These are phyloP conservation scores for Trichosporon ovoides DNA, from an alignment of 1,284 basidiomycete genomes.

Conservation along the genomic window DNA sequence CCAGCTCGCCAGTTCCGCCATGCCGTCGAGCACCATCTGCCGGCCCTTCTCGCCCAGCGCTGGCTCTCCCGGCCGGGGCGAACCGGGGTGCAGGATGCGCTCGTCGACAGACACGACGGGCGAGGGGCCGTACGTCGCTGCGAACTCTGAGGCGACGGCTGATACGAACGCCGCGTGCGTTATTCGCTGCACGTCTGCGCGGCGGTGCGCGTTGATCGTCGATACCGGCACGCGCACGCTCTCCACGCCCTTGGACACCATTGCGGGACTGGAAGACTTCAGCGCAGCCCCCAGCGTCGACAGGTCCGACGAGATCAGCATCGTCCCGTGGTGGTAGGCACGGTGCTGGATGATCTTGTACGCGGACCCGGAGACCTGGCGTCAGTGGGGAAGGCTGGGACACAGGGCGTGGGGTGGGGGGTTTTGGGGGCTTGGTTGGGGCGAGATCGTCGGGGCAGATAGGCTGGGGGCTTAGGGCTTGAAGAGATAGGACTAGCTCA, in stretches of 20 bases:
- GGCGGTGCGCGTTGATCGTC: constrained; percentile 62
- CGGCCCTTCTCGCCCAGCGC: constrained; percentile 53
- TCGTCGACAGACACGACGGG: neutral
- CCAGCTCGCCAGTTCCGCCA: constrained; percentile 75
- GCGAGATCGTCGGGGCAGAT: too few species aligned
- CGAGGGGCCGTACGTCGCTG: constrained; percentile 54
- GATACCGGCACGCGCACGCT: constrained; percentile 84
- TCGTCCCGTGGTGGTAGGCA: constrained; percentile 98
- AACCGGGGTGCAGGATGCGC: neutral
- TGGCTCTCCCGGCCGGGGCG: constrained; percentile 48
- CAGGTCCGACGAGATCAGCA: constrained; percentile 82
- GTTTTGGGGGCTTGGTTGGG: too few species aligned
- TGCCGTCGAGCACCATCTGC: constrained; percentile 60
- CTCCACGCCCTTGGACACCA: constrained; percentile 78
- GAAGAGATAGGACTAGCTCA: too few species aligned
- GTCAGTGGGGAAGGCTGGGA: too few species aligned
- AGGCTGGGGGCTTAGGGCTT: too few species aligned
- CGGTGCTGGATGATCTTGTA: constrained; percentile 90
- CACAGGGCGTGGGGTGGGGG: too few species aligned
- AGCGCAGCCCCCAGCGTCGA: constrained; percentile 67
- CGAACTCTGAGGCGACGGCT: constrained; percentile 69
- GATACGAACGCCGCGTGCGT: constrained; percentile 67
- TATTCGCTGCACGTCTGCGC: constrained; percentile 37
- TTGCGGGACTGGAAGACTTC: constrained; percentile 60
- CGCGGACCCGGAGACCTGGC: constrained; percentile 89